These are phyloP conservation scores for Amniculicola lignicola DNA, from an alignment of 495 filamentous ascomycete species.

Conservation along the genomic window DNA sequence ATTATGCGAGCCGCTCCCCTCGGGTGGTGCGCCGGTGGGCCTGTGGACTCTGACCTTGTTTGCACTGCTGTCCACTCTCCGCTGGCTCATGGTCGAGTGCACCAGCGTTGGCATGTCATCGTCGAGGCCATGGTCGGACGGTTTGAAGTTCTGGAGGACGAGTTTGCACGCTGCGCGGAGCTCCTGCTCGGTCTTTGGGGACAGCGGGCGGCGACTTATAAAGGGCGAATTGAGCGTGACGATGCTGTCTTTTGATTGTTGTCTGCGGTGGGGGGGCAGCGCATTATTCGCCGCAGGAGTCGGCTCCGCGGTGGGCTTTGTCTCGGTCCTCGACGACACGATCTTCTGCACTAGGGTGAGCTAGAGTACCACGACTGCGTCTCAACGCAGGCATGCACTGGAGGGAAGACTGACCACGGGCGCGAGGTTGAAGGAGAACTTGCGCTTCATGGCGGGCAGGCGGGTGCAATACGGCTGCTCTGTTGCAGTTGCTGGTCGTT, in stretches of 20 bases:
- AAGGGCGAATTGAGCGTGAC: slow-evolving; percentile 37
- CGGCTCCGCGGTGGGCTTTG: slow-evolving; percentile 14
- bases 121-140: slow-evolving; percentile 36
- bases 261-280: slow-evolving; percentile 17
- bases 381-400: neutral
- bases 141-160: slow-evolving; percentile 42
- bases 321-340: slow-evolving; percentile 25
- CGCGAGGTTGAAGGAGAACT: slow-evolving; percentile 39
- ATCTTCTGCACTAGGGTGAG: slow-evolving; percentile 32
- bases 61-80: neutral
- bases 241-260: slow-evolving; percentile 28
- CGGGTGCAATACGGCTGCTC: too few relatives aligned
- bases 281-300: slow-evolving; percentile 2
- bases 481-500: too few relatives aligned
- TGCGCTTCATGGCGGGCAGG: slow-evolving; percentile 37
- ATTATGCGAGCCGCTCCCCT: slow-evolving; percentile 5
- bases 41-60: slow-evolving; percentile 2
- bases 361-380: neutral
- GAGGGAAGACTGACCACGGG: slow-evolving; percentile 21
- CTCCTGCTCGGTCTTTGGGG: slow-evolving; percentile 36
- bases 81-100: neutral
- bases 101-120: slow-evolving; percentile 20
- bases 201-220: slow-evolving; percentile 38
- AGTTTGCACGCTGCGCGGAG: slow-evolving; percentile 39
- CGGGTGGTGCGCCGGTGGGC: slow-evolving; percentile 7